These are phyloP conservation scores for Mortierella sp. DNA, from an alignment of 371 early-diverging fungal genomes.

Conservation along the genomic window DNA sequence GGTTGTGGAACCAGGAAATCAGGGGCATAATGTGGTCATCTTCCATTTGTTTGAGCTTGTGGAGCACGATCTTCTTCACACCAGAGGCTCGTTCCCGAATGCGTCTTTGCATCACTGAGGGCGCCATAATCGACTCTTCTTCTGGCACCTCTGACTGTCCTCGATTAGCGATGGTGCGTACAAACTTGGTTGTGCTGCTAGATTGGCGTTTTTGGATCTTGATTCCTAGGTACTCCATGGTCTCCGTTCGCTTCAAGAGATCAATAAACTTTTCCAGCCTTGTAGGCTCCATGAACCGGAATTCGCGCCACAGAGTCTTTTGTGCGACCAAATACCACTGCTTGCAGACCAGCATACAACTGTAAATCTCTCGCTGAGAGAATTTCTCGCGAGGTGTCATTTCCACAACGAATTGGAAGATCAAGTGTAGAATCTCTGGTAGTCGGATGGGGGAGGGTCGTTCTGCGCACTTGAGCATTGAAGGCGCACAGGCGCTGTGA, in stretches of 20 bases:
- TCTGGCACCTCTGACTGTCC: not conserved
- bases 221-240: conserved; percentile 30
- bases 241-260: conserved; percentile 41
- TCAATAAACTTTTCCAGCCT: conserved; percentile 31
- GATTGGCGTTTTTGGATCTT: conserved; percentile 17
- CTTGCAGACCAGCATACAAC: conserved; percentile 39
- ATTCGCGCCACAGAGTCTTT: conserved; percentile 52
- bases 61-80: conserved; percentile 51
- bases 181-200: not conserved
- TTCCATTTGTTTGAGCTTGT: conserved; percentile 45
- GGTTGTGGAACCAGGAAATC: conserved; percentile 46
- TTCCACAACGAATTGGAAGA: conserved; percentile 44
- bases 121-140: conserved; percentile 30
- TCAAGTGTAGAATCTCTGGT: conserved; percentile 49
- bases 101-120: conserved; percentile 30
- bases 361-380: conserved; percentile 47
- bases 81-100: conserved; percentile 36
- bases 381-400: conserved; percentile 39
- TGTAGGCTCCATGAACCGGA: conserved; percentile 35
- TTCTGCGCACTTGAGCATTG: conserved; percentile 13
- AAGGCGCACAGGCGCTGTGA: conserved; percentile 3
- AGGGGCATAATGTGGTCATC: conserved; percentile 42
- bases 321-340: conserved; percentile 54
- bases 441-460: conserved; percentile 42
- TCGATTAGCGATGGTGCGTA: not conserved